These are phyloP conservation scores for Lizonia empirigonia DNA, from an alignment of 2,329 filamentous ascomycete species.

Conservation along the genomic window DNA sequence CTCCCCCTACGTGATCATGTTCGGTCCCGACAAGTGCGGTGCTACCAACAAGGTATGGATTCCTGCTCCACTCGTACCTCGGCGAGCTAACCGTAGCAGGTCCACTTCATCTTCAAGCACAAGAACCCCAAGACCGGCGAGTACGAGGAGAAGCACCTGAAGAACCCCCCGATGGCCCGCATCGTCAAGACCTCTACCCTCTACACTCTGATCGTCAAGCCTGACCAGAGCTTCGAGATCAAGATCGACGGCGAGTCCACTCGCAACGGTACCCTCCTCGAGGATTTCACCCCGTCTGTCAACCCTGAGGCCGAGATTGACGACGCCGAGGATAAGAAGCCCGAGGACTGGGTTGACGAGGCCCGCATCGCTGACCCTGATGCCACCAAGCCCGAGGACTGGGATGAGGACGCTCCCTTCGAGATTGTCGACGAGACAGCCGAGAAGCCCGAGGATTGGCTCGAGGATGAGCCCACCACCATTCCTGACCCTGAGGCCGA, in stretches of 20 bases:
- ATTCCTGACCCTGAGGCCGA: constrained; percentile 90
- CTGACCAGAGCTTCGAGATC: constrained; percentile 94
- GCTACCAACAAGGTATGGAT: constrained; percentile 88
- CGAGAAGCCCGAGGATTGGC: constrained; percentile 91
- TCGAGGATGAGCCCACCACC: constrained; percentile 82
- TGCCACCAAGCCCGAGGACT: constrained; percentile 95
- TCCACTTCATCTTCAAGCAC: constrained; percentile 98
- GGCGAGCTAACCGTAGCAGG: constrained; percentile 49
- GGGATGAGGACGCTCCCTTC: constrained; percentile 97
- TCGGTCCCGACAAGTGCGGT: constrained; percentile 98
- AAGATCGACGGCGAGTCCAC: constrained; percentile 87
- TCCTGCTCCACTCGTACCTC: not conserved
- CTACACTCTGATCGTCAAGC: constrained; percentile 95
- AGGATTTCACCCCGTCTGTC: constrained; percentile 92
- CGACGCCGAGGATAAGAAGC: constrained; percentile 91
- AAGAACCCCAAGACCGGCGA: constrained; percentile 99
- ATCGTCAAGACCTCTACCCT: constrained; percentile 92
- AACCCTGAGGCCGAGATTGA: constrained; percentile 96
- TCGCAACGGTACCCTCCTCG: constrained; percentile 88
- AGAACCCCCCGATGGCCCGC: constrained; percentile 79
- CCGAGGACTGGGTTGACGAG: constrained; percentile 93
- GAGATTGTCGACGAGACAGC: constrained; percentile 96
- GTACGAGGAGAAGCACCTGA: constrained; percentile 99
- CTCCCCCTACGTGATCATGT: constrained; percentile 99
- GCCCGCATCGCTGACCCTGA: constrained; percentile 89